Evolutionary conservation across 768 basidiomycete genomes (phyloP).

Genomic region (Agrocybe praecox): DNA sequence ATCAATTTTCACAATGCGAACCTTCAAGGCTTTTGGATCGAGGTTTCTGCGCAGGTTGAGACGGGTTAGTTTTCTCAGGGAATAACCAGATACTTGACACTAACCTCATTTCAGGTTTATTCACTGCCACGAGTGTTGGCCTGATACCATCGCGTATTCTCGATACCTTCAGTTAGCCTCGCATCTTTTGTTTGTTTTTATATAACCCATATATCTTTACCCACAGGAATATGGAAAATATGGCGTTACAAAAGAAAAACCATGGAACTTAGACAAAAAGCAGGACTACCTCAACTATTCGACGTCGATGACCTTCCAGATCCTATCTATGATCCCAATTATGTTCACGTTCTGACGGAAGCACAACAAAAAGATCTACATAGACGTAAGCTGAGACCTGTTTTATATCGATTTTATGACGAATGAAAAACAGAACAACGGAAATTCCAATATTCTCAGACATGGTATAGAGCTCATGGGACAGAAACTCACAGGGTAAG

Average conservation of each 20-base stretch:
- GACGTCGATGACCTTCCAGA: constrained; percentile 84
- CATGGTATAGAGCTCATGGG: constrained; percentile 87
- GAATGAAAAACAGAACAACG: constrained; percentile 52
- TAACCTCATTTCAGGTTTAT: constrained; percentile 53
- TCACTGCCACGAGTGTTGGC: constrained; percentile 80
- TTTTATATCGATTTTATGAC: not conserved
- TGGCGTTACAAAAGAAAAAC: constrained; percentile 73
- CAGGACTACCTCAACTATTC: constrained; percentile 67
- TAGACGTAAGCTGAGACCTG: constrained; percentile 47
- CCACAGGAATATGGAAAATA: constrained; percentile 68
- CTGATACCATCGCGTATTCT: constrained; percentile 75
- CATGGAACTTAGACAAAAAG: constrained; percentile 56
- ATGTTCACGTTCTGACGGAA: constrained; percentile 70
- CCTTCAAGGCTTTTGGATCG: constrained; percentile 80
- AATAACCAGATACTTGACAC: not conserved
- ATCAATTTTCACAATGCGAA: constrained; percentile 74
- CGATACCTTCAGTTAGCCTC: constrained; percentile 70
- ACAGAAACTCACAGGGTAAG: constrained; percentile 76
- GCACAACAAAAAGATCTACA: constrained; percentile 66
- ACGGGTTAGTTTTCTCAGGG: constrained; percentile 52
- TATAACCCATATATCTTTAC: not conserved
- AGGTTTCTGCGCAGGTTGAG: constrained; percentile 73
- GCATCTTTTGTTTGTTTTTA: not conserved
- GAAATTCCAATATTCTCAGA: constrained; percentile 70
- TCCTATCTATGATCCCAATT: constrained; percentile 69